A percentile compares a stretch with the other conserved stretches of the same genome.
phyloP scores from a whole-genome alignment of 164 flowering plant genomes.

The Umbellularia californica region DNA sequence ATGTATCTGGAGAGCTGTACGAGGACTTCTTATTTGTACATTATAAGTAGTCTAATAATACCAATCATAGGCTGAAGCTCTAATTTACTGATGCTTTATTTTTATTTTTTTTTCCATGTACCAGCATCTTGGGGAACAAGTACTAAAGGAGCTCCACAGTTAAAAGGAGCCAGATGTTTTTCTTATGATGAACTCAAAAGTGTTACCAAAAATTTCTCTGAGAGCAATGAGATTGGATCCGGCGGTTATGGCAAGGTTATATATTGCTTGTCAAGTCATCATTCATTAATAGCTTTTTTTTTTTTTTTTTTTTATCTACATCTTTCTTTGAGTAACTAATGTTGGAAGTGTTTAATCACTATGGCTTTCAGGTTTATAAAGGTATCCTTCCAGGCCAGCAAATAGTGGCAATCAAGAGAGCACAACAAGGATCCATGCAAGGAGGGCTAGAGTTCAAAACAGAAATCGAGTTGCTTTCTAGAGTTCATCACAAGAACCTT shows the following conservation, averaged over 20 bases:
- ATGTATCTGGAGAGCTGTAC: not conserved
- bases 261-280: not conserved
- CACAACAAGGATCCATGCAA: conserved; percentile 66
- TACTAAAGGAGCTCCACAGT: conserved; percentile 35
- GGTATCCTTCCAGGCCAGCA: conserved; percentile 50
- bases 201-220: conserved; percentile 53
- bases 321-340: not conserved
- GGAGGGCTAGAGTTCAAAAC: conserved; percentile 73
- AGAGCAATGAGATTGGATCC: conserved; percentile 47
- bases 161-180: conserved; percentile 55
- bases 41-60: not conserved
- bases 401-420: conserved; percentile 64
- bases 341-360: not conserved
- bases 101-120: not conserved
- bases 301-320: too few relatives aligned
- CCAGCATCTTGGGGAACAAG: conserved; percentile 41
- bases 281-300: not conserved
- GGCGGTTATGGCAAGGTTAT: conserved; percentile 72
- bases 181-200: conserved; percentile 50
- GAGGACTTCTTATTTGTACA: not conserved
- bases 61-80: not conserved
- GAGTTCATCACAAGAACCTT: conserved; percentile 79
- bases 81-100: not conserved
- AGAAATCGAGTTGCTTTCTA: conserved; percentile 66
- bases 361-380: conserved; percentile 60